Evolutionary conservation across 139 green algal genomes (phyloP).

Genomic region (Chlorella ohadii): DNA sequence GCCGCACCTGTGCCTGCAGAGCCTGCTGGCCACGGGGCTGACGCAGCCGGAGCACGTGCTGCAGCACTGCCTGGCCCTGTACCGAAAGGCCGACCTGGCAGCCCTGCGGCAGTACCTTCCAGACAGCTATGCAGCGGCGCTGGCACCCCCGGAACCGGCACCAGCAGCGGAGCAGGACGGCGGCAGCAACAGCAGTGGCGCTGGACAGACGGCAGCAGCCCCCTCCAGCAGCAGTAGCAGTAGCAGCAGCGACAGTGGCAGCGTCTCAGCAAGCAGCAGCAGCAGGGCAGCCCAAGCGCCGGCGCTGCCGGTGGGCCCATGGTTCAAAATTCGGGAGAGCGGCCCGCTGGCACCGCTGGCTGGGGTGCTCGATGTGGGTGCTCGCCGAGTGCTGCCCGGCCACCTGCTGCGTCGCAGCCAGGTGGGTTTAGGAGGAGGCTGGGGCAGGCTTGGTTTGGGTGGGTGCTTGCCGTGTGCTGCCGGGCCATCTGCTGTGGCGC

Average conservation of each 20-base stretch:
- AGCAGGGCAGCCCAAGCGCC: not conserved
- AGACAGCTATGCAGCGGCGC: not conserved
- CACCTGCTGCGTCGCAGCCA: conserved; percentile 70
- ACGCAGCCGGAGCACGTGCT: conserved; percentile 31
- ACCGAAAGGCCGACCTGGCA: conserved; percentile 22
- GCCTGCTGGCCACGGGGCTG: conserved; percentile 21
- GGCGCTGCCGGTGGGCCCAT: not conserved
- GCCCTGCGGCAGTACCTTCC: conserved; percentile 30
- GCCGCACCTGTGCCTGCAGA: not conserved
- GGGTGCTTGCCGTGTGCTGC: no score
- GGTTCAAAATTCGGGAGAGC: conserved; percentile 9
- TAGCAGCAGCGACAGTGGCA: not conserved
- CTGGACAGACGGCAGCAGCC: not conserved
- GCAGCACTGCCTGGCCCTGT: conserved; percentile 35
- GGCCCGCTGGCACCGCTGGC: conserved; percentile 37
- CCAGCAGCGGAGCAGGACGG: not conserved
- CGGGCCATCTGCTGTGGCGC: no score
- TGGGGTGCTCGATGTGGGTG: conserved; percentile 37
- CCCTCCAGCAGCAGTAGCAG: not conserved
- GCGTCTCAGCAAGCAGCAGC: not conserved
- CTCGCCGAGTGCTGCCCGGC: conserved; percentile 19
- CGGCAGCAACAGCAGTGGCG: no score
- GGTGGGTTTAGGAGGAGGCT: no score
- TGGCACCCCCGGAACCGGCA: not conserved
- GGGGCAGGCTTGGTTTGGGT: no score